phyloP scores from a whole-genome alignment of 176 grass and related monocot species.

The Urochloa ruziziensis region DNA sequence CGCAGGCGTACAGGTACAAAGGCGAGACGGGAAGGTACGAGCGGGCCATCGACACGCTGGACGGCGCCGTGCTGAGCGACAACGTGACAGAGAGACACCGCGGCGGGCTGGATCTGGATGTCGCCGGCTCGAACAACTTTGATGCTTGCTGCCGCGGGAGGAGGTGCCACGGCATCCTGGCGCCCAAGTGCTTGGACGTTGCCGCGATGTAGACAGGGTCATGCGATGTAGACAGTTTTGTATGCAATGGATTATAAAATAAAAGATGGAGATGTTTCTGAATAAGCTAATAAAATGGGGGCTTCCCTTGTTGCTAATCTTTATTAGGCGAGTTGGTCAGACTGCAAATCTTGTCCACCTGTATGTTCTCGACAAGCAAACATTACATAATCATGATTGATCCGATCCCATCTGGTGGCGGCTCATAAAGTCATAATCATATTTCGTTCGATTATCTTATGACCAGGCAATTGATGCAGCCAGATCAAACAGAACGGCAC shows the following conservation, averaged over 20 bases:
- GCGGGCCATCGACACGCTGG: constrained; percentile 44
- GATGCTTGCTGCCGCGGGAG: constrained; percentile 4
- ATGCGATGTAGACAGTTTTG: not conserved
- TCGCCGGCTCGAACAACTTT: not conserved
- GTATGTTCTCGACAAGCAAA: too few species aligned
- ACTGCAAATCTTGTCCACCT: too few species aligned
- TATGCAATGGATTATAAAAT: not conserved
- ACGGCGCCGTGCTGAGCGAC: constrained; percentile 70
- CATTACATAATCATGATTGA: not conserved
- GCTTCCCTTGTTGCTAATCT: too few species aligned
- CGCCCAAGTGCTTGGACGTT: not conserved
- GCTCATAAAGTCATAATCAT: too few species aligned
- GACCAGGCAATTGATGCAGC: not conserved
- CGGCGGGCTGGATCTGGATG: not conserved
- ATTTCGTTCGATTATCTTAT: not conserved
- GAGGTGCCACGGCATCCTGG: not conserved
- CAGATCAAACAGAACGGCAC: not conserved
- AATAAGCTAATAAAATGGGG: not conserved
- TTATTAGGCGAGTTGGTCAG: too few species aligned
- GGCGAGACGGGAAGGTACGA: constrained; percentile 30
- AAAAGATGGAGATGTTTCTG: not conserved
- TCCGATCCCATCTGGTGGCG: not conserved
- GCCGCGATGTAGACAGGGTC: not conserved
- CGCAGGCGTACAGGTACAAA: constrained; percentile 54
- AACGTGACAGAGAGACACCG: constrained; percentile 50